Conservation (phyloP, 108 stramenopile genomes). For the Pseudonitzschia pungens region DNA sequence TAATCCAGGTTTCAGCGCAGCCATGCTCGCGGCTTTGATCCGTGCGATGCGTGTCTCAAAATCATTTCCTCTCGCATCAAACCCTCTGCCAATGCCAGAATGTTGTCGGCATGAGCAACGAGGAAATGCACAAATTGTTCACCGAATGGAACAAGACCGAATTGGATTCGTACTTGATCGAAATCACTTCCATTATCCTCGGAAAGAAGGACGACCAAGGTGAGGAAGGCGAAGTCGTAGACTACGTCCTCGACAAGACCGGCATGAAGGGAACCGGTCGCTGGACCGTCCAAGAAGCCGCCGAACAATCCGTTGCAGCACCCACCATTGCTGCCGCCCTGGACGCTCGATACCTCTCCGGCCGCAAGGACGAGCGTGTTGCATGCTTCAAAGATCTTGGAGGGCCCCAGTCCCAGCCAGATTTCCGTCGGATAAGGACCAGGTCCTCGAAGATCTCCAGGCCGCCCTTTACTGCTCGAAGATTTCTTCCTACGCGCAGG, state of each 20-base stretch:
- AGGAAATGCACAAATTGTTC: conserved; percentile 91
- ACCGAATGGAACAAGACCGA: conserved; percentile 91
- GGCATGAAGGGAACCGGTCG: conserved; percentile 99
- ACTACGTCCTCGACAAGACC: conserved; percentile 95
- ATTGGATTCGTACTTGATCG: conserved; percentile 93
- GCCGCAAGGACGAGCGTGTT: conserved; percentile 90
- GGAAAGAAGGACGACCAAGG: conserved; percentile 82
- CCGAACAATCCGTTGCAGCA: conserved; percentile 94
- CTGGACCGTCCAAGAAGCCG: conserved; percentile 99
- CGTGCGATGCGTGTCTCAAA: background rate
- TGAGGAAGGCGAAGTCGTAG: conserved; percentile 79
- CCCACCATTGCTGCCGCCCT: conserved; percentile 95
- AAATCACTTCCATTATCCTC: conserved; percentile 95
- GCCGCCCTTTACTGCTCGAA: conserved; percentile 94
- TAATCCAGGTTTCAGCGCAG: too few species aligned
- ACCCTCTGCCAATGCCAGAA: conserved; percentile 15
- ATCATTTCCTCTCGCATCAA: too few species aligned
- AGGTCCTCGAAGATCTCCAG: conserved; percentile 90
- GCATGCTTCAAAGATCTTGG: conserved; percentile 76
- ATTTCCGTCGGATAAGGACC: conserved; percentile 84
- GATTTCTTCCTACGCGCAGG: conserved; percentile 98
- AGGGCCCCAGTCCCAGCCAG: conserved; percentile 66
- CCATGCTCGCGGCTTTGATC: too few species aligned
- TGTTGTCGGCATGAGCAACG: conserved; percentile 87
- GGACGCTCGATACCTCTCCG: conserved; percentile 91